phyloP scores from a whole-genome alignment of 2,329 filamentous ascomycete genomes.

The Colletotrichum costaricense region DNA sequence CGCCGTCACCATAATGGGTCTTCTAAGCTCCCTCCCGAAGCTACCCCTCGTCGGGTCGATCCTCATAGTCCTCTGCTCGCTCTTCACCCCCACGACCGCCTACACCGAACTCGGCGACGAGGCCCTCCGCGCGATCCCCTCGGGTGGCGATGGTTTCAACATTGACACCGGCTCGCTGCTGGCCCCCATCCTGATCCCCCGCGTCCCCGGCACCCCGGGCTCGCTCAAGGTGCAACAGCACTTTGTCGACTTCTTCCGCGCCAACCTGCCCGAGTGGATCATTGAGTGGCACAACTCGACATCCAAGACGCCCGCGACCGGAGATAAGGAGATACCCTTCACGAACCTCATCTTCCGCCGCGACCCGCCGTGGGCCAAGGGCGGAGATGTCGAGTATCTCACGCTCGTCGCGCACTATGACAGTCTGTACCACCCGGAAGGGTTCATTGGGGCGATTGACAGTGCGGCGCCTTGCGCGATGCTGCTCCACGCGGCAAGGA shows the following conservation, averaged over 20 bases:
- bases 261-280: constrained; percentile 81
- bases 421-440: constrained; percentile 80
- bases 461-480: constrained; percentile 96
- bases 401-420: constrained; percentile 96
- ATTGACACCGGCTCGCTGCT: constrained; percentile 81
- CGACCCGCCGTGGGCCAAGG: constrained; percentile 84
- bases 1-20: constrained; percentile 27
- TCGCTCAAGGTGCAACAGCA: constrained; percentile 80
- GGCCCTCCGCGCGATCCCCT: constrained; percentile 77
- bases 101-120: constrained; percentile 76
- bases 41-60: constrained; percentile 35
- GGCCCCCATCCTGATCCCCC: constrained; percentile 86
- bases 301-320: constrained; percentile 80
- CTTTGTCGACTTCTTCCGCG: constrained; percentile 84
- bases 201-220: constrained; percentile 88
- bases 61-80: constrained; percentile 36
- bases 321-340: constrained; percentile 80
- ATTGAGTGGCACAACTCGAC: constrained; percentile 92
- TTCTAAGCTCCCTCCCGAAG: constrained; percentile 28
- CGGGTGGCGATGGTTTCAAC: constrained; percentile 81
- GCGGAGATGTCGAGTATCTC: constrained; percentile 82
- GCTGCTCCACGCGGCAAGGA: constrained; percentile 86
- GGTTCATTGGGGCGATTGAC: constrained; percentile 94
- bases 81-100: constrained; percentile 45
- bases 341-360: constrained; percentile 86